Percentiles rank a stretch among this genome's conserved stretches.
Evolutionary conservation across 345 rosid genomes (phyloP).

Genomic region (Salix suchowensis): DNA sequence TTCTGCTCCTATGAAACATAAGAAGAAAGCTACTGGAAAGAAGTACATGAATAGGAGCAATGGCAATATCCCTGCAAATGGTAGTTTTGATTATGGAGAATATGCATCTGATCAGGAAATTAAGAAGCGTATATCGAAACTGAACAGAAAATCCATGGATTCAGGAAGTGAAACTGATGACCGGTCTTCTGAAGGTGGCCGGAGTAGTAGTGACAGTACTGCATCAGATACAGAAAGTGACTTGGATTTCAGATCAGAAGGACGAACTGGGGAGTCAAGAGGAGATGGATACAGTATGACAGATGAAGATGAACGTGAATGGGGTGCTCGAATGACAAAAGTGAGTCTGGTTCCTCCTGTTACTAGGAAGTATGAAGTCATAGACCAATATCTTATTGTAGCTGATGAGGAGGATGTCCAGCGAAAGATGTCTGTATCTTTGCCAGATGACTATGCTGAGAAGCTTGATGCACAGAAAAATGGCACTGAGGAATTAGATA

Average conservation of each 20-base stretch:
- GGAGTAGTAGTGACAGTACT: conserved; percentile 62
- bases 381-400: conserved; percentile 71
- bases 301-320: conserved; percentile 94
- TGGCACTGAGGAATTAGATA: conserved; percentile 89
- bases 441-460: conserved; percentile 95
- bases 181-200: conserved; percentile 59
- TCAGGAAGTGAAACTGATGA: conserved; percentile 94
- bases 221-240: conserved; percentile 90
- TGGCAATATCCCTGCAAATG: conserved; percentile 44
- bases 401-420: conserved; percentile 89
- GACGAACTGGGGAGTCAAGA: conserved; percentile 53
- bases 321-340: conserved; percentile 99
- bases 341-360: conserved; percentile 98
- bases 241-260: conserved; percentile 57
- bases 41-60: conserved; percentile 66
- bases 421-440: conserved; percentile 80
- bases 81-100: conserved; percentile 57
- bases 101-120: conserved; percentile 92
- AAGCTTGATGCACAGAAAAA: conserved; percentile 82
- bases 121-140: conserved; percentile 70
- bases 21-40: conserved; percentile 58
- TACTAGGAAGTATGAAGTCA: conserved; percentile 93
- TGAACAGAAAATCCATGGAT: conserved; percentile 72
- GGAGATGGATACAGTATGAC: conserved; percentile 50
- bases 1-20: conserved; percentile 57